Evolutionary conservation across 208 protist genomes (phyloP).

Genomic region (Jaenimonas drosophilae): DNA sequence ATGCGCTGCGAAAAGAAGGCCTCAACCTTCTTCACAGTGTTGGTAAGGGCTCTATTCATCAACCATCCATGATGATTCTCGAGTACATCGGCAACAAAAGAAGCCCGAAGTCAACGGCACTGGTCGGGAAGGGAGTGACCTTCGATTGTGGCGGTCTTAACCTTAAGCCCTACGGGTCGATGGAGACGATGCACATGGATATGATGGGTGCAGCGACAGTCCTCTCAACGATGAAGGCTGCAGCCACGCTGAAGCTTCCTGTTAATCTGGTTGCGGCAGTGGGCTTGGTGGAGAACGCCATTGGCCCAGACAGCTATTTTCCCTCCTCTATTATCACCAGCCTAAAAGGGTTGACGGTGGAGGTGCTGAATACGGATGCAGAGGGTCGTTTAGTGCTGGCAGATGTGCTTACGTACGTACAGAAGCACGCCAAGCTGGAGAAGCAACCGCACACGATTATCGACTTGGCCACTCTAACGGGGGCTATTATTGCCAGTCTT

Average conservation of each 20-base stretch:
- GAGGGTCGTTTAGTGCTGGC: constrained; percentile 88
- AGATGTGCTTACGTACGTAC: constrained; percentile 84
- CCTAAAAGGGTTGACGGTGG: constrained; percentile 72
- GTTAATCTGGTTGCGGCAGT: constrained; percentile 76
- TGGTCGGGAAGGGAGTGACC: constrained; percentile 89
- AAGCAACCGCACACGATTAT: constrained; percentile 61
- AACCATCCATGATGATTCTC: constrained; percentile 66
- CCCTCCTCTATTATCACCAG: constrained; percentile 77
- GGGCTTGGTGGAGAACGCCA: constrained; percentile 83
- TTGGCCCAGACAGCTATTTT: constrained; percentile 67
- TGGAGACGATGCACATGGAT: constrained; percentile 91
- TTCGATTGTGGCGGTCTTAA: constrained; percentile 89
- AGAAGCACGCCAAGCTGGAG: constrained; percentile 40
- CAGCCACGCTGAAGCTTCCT: constrained; percentile 40
- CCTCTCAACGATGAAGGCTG: constrained; percentile 63
- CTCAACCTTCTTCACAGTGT: constrained; percentile 75
- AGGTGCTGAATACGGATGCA: constrained; percentile 89
- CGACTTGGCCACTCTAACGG: constrained; percentile 88
- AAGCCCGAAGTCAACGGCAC: constrained; percentile 23
- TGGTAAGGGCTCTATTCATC: constrained; percentile 59
- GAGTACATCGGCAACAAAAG: constrained; percentile 68
- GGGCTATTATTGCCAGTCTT: constrained; percentile 69
- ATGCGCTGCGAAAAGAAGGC: constrained; percentile 34
- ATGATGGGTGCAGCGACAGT: constrained; percentile 88
- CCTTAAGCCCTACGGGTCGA: constrained; percentile 82